Base-by-base conservation (phyloP, 1,139 yeast genomes). In the Geotrichum siamense region DNA sequence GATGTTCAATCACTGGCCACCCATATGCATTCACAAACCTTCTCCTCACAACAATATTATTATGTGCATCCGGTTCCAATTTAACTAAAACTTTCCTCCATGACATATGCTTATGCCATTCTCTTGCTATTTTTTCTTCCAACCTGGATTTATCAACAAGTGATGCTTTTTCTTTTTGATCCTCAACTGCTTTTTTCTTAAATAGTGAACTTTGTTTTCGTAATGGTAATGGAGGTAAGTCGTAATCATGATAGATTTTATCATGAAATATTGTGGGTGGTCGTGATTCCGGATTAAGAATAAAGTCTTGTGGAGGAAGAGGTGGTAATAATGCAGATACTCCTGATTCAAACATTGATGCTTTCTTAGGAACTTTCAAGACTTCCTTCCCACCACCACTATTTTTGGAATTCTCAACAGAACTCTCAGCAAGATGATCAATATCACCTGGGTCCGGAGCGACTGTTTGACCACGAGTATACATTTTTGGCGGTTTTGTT, bases 71-170 rank as follows among this genome's bases (percentile, higher is more conserved):
- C 0, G 96, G 96, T 51, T 79, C 78, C 48, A 93, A 66, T 40
- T 78, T 76, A 1, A 89, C 96, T 25, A 93, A 64, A 1, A 93
- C 96, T 62, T 91, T 91, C 38, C 97, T 70, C 99, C 99, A 91
- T 3, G 75, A 64, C 85, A 87, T 76, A 5, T 75, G 78, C 47
- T 75, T 72, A 60, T 93, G 98, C 80, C 94, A 91, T 46, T 78
- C 79, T 38, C 95, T 67, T 0, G 98, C 98, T 45, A 91, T 83
- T 44, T 74, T 72, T 53, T 91, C 97, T 59, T 91, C 97, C 5
- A 79, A 60, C 41, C 67, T 62, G 51, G 70, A 63, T 43, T 62
- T 63, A 26, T 61, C 64, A 50, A 69, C 62, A 63, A 50, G 49
- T 48, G 54, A 45, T n/a, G 32, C 8, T 28, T 28, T 28, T 21